These are phyloP conservation scores for Holtermanniella nyarrowii DNA, from an alignment of 768 basidiomycete genomes.

Conservation along the genomic window DNA sequence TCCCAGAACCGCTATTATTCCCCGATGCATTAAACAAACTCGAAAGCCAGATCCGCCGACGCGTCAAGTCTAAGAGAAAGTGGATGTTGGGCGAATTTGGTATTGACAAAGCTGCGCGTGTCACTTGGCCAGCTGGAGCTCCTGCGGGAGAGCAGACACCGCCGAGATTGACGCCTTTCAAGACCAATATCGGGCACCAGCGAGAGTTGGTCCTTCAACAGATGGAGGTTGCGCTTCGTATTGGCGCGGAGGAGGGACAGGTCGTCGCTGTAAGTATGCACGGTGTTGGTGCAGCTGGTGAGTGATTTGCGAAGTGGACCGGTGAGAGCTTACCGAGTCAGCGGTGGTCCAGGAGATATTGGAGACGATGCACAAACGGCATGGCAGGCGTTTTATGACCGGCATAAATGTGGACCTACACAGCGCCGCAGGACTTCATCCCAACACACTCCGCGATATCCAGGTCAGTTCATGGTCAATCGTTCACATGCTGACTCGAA, in stretches of 20 bases:
- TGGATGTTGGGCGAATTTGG: slow-evolving; percentile 93
- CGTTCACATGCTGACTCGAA: slow-evolving; percentile 4
- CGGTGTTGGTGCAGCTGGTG: slow-evolving; percentile 29
- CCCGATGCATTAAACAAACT: slow-evolving; percentile 53
- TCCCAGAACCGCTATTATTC: slow-evolving; percentile 66
- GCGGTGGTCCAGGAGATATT: slow-evolving; percentile 16
- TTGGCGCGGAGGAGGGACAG: too few relatives aligned
- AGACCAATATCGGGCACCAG: slow-evolving; percentile 71
- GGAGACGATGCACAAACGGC: slow-evolving; percentile 56
- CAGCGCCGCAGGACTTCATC: slow-evolving; percentile 57
- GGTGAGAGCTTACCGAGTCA: background rate
- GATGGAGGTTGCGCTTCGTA: slow-evolving; percentile 70
- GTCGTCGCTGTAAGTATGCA: slow-evolving; percentile 74
- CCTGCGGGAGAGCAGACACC: slow-evolving; percentile 58
- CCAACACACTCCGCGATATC: background rate
- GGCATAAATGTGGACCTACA: slow-evolving; percentile 77
- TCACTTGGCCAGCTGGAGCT: slow-evolving; percentile 27
- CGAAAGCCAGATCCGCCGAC: slow-evolving; percentile 51
- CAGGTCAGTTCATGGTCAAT: background rate
- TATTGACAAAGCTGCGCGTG: slow-evolving; percentile 54
- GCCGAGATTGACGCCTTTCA: slow-evolving; percentile 69
- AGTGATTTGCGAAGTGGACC: background rate
- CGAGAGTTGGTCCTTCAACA: slow-evolving; percentile 69
- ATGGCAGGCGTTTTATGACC: slow-evolving; percentile 50
- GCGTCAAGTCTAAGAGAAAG: slow-evolving; percentile 43